Evolutionary conservation across 1,139 yeast species (phyloP).

Genomic region (Kluyveromyces sp.): DNA sequence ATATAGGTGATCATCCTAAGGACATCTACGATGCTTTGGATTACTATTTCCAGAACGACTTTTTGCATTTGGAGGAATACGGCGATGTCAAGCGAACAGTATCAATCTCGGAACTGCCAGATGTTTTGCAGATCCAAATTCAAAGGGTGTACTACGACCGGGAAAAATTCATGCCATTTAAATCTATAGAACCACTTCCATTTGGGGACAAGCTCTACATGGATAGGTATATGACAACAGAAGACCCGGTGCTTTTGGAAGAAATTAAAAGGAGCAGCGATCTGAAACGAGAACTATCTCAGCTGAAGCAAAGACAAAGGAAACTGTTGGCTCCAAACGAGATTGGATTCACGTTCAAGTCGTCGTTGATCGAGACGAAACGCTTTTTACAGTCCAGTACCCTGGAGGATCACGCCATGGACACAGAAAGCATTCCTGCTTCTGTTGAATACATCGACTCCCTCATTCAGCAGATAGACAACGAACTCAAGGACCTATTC

Average conservation of each 20-base stretch:
- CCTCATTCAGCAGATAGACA: conserved; percentile 30
- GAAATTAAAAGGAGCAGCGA: conserved; percentile 54
- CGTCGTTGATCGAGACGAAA: conserved; percentile 49
- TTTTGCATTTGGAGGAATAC: conserved; percentile 53
- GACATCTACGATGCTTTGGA: conserved; percentile 88
- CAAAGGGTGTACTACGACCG: conserved; percentile 90
- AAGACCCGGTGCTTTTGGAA: conserved; percentile 44
- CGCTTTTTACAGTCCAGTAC: conserved; percentile 45
- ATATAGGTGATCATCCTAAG: conserved; percentile 81
- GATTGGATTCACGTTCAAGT: conserved; percentile 41
- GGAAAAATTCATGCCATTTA: conserved; percentile 64
- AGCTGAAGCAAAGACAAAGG: conserved; percentile 40
- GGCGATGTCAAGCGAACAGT: conserved; percentile 70
- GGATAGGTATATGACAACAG: conserved; percentile 80
- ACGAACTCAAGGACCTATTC: conserved; percentile 36
- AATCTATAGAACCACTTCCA: conserved; percentile 74
- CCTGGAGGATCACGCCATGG: conserved; percentile 35
- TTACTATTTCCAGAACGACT: conserved; percentile 67
- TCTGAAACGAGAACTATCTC: conserved; percentile 54
- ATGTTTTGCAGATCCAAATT: conserved; percentile 80
- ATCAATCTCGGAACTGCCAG: conserved; percentile 66
- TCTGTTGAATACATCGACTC: conserved; percentile 32
- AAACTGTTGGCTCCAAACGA: conserved; percentile 40
- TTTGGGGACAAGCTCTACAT: conserved; percentile 71
- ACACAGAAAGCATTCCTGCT: conserved; percentile 20